Evolutionary conservation across 768 basidiomycete species (phyloP).

Genomic region (Kwoniella heveanensis): DNA sequence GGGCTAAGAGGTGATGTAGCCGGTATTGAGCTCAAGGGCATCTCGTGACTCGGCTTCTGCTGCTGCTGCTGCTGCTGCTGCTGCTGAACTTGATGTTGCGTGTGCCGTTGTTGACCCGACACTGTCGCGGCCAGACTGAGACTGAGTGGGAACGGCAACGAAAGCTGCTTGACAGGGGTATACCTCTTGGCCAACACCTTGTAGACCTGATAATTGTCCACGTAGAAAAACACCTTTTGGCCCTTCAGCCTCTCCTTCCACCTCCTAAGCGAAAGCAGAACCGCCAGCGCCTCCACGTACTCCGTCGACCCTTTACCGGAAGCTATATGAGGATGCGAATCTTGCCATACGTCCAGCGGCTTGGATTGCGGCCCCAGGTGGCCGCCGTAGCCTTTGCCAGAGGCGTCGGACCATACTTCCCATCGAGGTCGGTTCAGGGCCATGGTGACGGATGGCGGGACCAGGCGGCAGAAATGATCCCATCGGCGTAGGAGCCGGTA

Average conservation of each 20-base stretch:
- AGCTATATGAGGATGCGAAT: constrained; percentile 8
- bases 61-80: not conserved
- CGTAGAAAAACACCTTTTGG: constrained; percentile 25
- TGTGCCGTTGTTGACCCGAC: not conserved
- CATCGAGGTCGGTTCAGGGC: not conserved
- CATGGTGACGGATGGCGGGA: not conserved
- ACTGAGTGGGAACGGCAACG: not conserved
- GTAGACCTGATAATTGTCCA: constrained; percentile 26
- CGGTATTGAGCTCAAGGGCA: too few species aligned
- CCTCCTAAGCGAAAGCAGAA: constrained; percentile 9
- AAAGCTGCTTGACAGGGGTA: not conserved
- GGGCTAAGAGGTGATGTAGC: too few species aligned
- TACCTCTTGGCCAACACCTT: constrained; percentile 7
- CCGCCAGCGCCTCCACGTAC: constrained; percentile 19
- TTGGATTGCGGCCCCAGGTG: constrained; percentile 17
- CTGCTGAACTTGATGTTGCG: not conserved
- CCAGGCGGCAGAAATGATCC: constrained; percentile 10
- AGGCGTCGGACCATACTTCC: constrained; percentile 25
- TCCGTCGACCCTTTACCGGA: constrained; percentile 17
- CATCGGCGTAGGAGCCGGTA: constrained; percentile 12
- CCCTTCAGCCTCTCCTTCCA: constrained; percentile 19
- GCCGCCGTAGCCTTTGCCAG: constrained; percentile 18
- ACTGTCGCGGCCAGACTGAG: not conserved
- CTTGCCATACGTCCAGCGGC: constrained; percentile 24
- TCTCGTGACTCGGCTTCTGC: too few species aligned